Evolutionary conservation across 345 rosid species (phyloP).

Genomic region (Angophora floribunda): DNA sequence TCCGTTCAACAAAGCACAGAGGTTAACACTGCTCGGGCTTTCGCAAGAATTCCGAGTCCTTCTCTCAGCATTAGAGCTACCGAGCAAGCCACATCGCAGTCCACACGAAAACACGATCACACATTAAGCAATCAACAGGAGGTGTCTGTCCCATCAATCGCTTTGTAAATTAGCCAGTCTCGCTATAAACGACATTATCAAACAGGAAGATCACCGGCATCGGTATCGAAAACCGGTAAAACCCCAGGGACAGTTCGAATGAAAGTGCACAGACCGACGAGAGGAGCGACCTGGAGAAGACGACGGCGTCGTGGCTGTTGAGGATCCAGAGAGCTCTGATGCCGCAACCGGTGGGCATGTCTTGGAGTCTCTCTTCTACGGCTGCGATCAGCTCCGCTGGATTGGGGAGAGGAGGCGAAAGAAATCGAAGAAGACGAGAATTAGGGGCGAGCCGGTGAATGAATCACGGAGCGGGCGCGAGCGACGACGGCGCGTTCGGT

Average conservation of each 20-base stretch:
- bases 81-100: neutral
- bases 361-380: neutral
- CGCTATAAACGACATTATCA: neutral
- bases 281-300: constrained; percentile 69
- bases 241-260: neutral
- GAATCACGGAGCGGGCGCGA: neutral
- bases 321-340: constrained; percentile 93
- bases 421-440: neutral
- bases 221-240: neutral
- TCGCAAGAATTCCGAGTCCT: neutral
- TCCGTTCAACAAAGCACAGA: neutral
- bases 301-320: constrained; percentile 61
- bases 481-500: neutral
- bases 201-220: neutral
- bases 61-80: neutral
- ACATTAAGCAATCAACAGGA: neutral
- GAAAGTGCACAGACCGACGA: neutral
- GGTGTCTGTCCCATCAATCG: neutral
- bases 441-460: neutral
- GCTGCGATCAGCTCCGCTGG: neutral
- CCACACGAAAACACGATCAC: neutral
- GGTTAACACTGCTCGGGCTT: neutral
- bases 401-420: neutral
- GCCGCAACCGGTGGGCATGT: constrained; percentile 64
- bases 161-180: neutral